Evolutionary conservation across 192 early-diverging fungal species (phyloP).

Genomic region (Geosiphon pyriformis): DNA sequence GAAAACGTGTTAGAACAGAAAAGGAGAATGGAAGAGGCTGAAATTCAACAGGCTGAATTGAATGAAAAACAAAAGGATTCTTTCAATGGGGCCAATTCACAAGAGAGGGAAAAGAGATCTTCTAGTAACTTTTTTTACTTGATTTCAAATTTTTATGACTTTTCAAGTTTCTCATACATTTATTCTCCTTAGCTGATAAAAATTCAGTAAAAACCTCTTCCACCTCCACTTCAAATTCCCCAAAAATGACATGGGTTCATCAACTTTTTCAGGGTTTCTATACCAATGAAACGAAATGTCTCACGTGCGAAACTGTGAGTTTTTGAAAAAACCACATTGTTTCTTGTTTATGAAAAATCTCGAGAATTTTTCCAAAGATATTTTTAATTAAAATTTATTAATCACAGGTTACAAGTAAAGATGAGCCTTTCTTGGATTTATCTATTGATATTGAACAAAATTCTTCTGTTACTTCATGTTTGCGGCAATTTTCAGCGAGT

Average conservation of each 20-base stretch:
- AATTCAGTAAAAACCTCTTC: slow-evolving; percentile 29
- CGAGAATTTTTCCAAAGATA: slow-evolving; percentile 2
- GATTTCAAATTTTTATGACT: slow-evolving; percentile 13
- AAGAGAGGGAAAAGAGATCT: slow-evolving; percentile 5
- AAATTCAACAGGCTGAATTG: slow-evolving; percentile 4
- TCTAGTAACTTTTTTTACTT: too few species aligned
- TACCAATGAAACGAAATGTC: slow-evolving; percentile 95
- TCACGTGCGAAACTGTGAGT: slow-evolving; percentile 89
- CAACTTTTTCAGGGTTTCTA: slow-evolving; percentile 90
- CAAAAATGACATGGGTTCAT: slow-evolving; percentile 84
- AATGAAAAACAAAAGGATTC: slow-evolving; percentile 12
- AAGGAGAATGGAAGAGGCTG: slow-evolving; percentile 40
- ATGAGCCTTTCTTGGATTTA: slow-evolving; percentile 93
- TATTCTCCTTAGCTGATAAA: slow-evolving; percentile 18
- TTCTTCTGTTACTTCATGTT: slow-evolving; percentile 88
- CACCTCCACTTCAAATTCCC: slow-evolving; percentile 27
- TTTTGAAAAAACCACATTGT: not conserved
- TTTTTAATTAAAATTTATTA: not conserved
- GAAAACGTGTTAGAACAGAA: slow-evolving; percentile 73
- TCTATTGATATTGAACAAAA: slow-evolving; percentile 96
- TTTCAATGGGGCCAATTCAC: slow-evolving; percentile 22
- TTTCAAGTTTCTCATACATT: slow-evolving; percentile 10
- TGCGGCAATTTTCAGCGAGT: slow-evolving; percentile 92
- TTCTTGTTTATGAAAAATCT: not conserved
- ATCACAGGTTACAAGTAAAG: slow-evolving; percentile 73